Evolutionary conservation across 768 basidiomycete species (phyloP), one percentile per base, ranked within the genome.

Genomic region (Tylopilus balloui): DNA sequence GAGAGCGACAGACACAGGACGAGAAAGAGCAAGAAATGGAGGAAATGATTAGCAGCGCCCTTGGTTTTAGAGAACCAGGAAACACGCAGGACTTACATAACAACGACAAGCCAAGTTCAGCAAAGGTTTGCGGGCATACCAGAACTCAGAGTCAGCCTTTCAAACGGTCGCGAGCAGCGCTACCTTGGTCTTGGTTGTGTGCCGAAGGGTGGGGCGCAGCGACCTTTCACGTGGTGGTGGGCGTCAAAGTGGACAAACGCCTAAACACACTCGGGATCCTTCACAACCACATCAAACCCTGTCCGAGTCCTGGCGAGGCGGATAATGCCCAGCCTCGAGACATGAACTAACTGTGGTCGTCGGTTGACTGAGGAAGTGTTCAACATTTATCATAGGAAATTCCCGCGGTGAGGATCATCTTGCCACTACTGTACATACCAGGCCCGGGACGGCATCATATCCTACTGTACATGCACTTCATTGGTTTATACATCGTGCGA

Each of bases 41-140:
- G 35, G 40, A 46, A 49, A 57, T 49, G 44, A 53, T 64, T 57
- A 64, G 68, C 53, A 57, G 47, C 35, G 51, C n/a, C 43, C 37
- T 59, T 39, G 54, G 54, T 53, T 48, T 54, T 45, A 47, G 29
- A 52, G 40, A 50, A 59, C 51, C 53, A 60, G 51, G 32, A 62
- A 56, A 60, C 55, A 54, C 53, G 31, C 60, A n/a, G 52, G 53
- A 67, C 67, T 67, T 69, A 68, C 66, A 69, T 70, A 70, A 70
- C 64, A 29, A 57, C 41, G 37, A 66, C 36, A 47, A 55, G 56
- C 42, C 17, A 47, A 47, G 54, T 61, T 64, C 49, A 70, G 56
- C 45, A 58, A 47, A 47, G 56, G 47, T 48, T 56, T 51, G 53
- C 58, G 51, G 64, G 56, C 67, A 63, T 68, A 68, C 54, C 61